phyloP scores from a whole-genome alignment of 495 filamentous ascomycete genomes.

The Penicillium goetzii region DNA sequence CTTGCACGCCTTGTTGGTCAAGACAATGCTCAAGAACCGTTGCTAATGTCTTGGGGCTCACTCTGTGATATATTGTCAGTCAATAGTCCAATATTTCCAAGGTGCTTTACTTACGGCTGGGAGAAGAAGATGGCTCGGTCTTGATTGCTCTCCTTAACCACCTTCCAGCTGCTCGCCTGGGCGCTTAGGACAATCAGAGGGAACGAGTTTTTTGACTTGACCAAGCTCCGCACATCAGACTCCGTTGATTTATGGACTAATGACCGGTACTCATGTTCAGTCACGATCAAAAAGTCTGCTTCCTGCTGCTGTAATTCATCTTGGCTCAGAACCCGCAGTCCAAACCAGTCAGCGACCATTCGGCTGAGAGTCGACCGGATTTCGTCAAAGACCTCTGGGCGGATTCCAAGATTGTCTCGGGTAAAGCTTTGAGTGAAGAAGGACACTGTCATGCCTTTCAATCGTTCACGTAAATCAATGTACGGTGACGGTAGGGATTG shows the following conservation, averaged over 20 bases:
- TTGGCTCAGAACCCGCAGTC: slow-evolving; percentile 33
- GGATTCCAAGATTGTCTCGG: slow-evolving; percentile 20
- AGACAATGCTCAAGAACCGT: slow-evolving; percentile 28
- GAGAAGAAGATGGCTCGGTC: slow-evolving; percentile 30
- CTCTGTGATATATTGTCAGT: slow-evolving; percentile 12
- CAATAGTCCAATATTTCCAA: background rate
- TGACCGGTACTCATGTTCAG: slow-evolving; percentile 29
- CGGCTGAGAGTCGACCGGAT: slow-evolving; percentile 24
- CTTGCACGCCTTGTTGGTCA: background rate
- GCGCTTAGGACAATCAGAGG: slow-evolving; percentile 31
- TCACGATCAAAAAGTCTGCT: slow-evolving; percentile 30
- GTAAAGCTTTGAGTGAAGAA: slow-evolving; percentile 28
- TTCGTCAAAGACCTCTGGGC: slow-evolving; percentile 19
- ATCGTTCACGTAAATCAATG: slow-evolving; percentile 17
- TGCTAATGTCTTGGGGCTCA: slow-evolving; percentile 31
- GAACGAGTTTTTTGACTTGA: slow-evolving; percentile 13
- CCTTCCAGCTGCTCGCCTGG: slow-evolving; percentile 25
- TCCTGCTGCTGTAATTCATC: slow-evolving; percentile 27
- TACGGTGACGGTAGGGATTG: slow-evolving; percentile 5
- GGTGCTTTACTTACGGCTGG: slow-evolving; percentile 27
- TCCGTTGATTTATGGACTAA: slow-evolving; percentile 10
- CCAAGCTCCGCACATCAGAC: slow-evolving; percentile 14
- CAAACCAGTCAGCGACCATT: slow-evolving; percentile 40
- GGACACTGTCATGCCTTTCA: slow-evolving; percentile 30
- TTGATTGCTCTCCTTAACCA: slow-evolving; percentile 21